Evolutionary conservation across 2,329 filamentous ascomycete genomes (phyloP).

Genomic region (Exophiala sp.): DNA sequence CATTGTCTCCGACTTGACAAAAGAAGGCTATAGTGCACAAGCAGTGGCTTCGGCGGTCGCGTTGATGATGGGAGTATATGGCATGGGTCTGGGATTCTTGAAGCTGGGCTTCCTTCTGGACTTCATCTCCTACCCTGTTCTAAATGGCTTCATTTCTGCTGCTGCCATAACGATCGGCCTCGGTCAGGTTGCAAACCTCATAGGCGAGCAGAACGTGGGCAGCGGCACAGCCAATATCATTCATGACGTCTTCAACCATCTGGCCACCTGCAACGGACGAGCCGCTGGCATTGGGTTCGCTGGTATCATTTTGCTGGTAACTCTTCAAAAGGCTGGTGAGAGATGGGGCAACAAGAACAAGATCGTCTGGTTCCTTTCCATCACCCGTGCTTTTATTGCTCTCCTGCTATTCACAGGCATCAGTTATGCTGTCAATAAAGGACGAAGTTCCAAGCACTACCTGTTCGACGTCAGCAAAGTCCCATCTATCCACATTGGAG

Average conservation of each 20-base stretch:
- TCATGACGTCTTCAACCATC: constrained; percentile 55
- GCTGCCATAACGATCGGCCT: constrained; percentile 64
- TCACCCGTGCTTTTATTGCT: constrained; percentile 59
- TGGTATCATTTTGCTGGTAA: constrained; percentile 54
- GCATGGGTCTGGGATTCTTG: constrained; percentile 57
- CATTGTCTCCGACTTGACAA: constrained; percentile 52
- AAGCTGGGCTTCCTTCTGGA: constrained; percentile 64
- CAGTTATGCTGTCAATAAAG: constrained; percentile 59
- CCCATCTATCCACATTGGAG: constrained; percentile 52
- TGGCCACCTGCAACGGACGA: constrained; percentile 56
- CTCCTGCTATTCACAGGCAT: constrained; percentile 62
- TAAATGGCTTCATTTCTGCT: constrained; percentile 64
- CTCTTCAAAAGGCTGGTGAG: constrained; percentile 57
- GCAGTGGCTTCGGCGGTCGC: constrained; percentile 60
- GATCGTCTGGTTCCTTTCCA: constrained; percentile 56
- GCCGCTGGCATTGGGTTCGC: constrained; percentile 60
- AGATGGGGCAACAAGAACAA: constrained; percentile 58
- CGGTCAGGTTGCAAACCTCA: constrained; percentile 60
- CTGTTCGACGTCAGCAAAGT: constrained; percentile 60
- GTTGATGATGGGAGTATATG: constrained; percentile 61
- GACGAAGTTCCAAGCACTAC: constrained; percentile 42
- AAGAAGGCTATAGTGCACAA: constrained; percentile 51
- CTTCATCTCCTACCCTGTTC: constrained; percentile 62
- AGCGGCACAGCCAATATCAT: constrained; percentile 56
- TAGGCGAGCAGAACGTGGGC: constrained; percentile 53